Conservation (phyloP, 495 filamentous ascomycete genomes). For the Friedmanniomyces endolithicus region DNA sequence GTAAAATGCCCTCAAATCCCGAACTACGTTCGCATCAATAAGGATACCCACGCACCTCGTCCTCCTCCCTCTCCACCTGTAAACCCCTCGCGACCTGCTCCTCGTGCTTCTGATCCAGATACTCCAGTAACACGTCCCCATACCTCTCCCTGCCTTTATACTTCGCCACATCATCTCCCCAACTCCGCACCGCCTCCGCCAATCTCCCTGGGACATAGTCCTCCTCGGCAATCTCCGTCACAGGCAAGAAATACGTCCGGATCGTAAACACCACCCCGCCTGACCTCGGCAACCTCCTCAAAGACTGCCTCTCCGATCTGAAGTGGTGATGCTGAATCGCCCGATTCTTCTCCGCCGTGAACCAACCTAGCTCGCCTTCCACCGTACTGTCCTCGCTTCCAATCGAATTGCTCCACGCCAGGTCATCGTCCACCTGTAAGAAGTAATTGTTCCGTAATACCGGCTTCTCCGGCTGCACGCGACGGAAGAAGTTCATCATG, state of each 20-base stretch:
- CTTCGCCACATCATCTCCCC: constrained; percentile 69
- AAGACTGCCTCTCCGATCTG: constrained; percentile 64
- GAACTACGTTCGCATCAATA: constrained; percentile 1
- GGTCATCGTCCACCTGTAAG: constrained; percentile 32
- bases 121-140: constrained; percentile 68
- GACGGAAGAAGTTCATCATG: constrained; percentile 33
- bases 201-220: constrained; percentile 30
- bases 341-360: constrained; percentile 62
- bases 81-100: constrained; percentile 57
- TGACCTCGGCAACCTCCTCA: constrained; percentile 58
- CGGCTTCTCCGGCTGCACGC: constrained; percentile 29
- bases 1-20: too few species aligned
- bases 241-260: constrained; percentile 33
- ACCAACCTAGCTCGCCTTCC: constrained; percentile 48
- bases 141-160: constrained; percentile 82
- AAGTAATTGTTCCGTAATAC: constrained; percentile 34
- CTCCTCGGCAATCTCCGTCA: constrained; percentile 31
- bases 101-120: constrained; percentile 64
- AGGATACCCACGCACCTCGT: constrained; percentile 14
- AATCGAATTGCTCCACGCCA: constrained; percentile 53
- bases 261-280: constrained; percentile 52
- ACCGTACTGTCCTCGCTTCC: constrained; percentile 53
- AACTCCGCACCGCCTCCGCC: constrained; percentile 47
- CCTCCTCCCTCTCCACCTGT: constrained; percentile 28
- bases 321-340: constrained; percentile 68